Conservation (phyloP, 2,329 filamentous ascomycete genomes). For the Aspergillus sp. region DNA sequence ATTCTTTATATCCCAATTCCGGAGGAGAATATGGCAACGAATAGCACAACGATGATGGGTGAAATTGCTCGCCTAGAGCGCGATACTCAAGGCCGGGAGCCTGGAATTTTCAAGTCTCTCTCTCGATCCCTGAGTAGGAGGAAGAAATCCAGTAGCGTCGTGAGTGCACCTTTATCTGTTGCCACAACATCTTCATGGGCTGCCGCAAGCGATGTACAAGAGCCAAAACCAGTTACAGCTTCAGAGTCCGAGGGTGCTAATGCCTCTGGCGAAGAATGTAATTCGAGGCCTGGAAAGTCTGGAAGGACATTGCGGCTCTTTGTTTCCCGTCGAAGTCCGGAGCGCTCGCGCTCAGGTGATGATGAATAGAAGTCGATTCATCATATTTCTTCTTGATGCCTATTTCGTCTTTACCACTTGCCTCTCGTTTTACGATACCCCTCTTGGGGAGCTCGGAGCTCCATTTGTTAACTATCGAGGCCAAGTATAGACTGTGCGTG, state of each 20-base stretch:
- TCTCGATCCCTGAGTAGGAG: slow-evolving; percentile 41
- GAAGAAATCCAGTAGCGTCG: slow-evolving; percentile 30
- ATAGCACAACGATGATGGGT: slow-evolving; percentile 67
- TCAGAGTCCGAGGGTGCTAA: slow-evolving; percentile 7
- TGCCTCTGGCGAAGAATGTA: slow-evolving; percentile 5
- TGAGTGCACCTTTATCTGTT: slow-evolving; percentile 26
- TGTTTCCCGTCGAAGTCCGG: slow-evolving; percentile 15
- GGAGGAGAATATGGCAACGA: slow-evolving; percentile 71
- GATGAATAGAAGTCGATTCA: slow-evolving; percentile 1
- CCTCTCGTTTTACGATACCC: background rate
- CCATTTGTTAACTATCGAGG: background rate
- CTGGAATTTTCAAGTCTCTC: slow-evolving; percentile 40
- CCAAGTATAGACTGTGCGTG: background rate
- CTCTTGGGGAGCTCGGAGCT: background rate
- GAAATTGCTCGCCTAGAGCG: slow-evolving; percentile 63
- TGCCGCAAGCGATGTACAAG: slow-evolving; percentile 1
- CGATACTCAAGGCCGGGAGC: slow-evolving; percentile 43
- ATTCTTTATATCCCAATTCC: slow-evolving; percentile 69
- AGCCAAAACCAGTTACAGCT: background rate
- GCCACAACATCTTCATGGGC: slow-evolving; percentile 21
- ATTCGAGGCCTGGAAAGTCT: slow-evolving; percentile 20
- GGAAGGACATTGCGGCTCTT: slow-evolving; percentile 26
- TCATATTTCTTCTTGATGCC: background rate
- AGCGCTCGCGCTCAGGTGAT: slow-evolving; percentile 1
- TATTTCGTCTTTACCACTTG: background rate